phyloP scores from a whole-genome alignment of 768 basidiomycete species.

The Collybia sordida region DNA sequence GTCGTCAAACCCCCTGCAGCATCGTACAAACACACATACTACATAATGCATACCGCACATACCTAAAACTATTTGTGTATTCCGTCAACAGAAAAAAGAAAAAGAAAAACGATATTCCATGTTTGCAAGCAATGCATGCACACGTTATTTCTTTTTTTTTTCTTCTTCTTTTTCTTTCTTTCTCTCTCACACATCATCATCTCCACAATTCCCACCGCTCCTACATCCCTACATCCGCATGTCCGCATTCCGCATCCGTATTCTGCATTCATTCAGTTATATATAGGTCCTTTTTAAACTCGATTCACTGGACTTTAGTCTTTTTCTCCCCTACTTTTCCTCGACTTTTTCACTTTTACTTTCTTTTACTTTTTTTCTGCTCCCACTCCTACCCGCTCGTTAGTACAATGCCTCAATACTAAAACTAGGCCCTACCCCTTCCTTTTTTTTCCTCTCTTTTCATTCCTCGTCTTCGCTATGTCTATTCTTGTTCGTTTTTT shows the following conservation, averaged over 20 bases:
- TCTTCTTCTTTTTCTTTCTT: too few relatives aligned
- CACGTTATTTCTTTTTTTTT: too few relatives aligned
- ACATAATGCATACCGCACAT: neutral
- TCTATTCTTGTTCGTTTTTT: slow-evolving; percentile 2
- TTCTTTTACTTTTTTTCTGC: neutral
- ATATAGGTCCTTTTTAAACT: slow-evolving; percentile 4
- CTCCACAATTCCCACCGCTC: too few relatives aligned
- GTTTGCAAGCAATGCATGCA: too few relatives aligned
- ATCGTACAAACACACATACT: neutral
- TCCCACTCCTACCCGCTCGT: neutral
- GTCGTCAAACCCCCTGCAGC: neutral
- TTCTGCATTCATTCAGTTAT: neutral
- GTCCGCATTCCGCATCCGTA: neutral
- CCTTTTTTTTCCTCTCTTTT: neutral
- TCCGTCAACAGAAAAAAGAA: too few relatives aligned
- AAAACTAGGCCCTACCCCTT: neutral
- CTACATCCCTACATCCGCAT: neutral
- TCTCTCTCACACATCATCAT: too few relatives aligned
- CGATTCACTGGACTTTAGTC: neutral
- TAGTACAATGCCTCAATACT: neutral
- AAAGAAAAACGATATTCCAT: too few relatives aligned
- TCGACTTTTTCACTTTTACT: neutral
- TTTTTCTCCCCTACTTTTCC: neutral
- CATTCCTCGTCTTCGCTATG: neutral
- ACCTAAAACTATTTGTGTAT: neutral